Conservation (phyloP, 495 filamentous ascomycete genomes). For the Hyaloscypha variabilis region DNA sequence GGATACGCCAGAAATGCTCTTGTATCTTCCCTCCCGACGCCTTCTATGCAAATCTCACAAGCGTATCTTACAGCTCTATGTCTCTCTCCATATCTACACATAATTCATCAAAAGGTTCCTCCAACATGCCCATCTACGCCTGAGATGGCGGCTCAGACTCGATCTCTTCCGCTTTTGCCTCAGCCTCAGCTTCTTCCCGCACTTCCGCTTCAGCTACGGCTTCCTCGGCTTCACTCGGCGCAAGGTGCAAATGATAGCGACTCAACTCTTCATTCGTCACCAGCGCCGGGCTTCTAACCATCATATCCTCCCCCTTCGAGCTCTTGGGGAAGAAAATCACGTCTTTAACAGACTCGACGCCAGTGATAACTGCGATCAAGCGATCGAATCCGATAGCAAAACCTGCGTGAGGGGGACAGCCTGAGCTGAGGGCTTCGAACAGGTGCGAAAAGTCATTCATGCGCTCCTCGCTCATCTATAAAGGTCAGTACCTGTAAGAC, state of each 20-base stretch:
- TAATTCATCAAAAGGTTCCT: neutral
- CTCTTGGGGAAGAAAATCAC: conserved; percentile 97
- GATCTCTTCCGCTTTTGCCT: neutral
- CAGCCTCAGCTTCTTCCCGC: neutral
- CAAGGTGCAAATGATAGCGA: conserved; percentile 66
- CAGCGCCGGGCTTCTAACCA: conserved; percentile 73
- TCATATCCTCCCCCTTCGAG: conserved; percentile 79
- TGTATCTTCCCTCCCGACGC: no score
- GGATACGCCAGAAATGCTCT: neutral
- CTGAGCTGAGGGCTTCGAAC: conserved; percentile 76
- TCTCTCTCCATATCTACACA: neutral
- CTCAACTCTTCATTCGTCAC: conserved; percentile 65
- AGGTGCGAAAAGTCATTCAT: conserved; percentile 82
- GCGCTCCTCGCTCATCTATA: conserved; percentile 55
- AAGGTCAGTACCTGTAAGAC: conserved; percentile 6
- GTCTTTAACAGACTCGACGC: conserved; percentile 76
- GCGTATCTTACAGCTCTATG: no score
- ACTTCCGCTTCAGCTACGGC: neutral
- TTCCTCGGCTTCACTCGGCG: neutral
- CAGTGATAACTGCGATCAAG: conserved; percentile 77
- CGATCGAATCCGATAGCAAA: conserved; percentile 93
- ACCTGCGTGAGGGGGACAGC: conserved; percentile 97
- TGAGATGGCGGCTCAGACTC: neutral
- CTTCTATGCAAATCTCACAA: no score
- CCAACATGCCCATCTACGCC: conserved; percentile 1